Evolutionary conservation across 2,329 filamentous ascomycete species (phyloP), one percentile per base, ranked within the genome.

Genomic region (Penicillium oxalicum): DNA sequence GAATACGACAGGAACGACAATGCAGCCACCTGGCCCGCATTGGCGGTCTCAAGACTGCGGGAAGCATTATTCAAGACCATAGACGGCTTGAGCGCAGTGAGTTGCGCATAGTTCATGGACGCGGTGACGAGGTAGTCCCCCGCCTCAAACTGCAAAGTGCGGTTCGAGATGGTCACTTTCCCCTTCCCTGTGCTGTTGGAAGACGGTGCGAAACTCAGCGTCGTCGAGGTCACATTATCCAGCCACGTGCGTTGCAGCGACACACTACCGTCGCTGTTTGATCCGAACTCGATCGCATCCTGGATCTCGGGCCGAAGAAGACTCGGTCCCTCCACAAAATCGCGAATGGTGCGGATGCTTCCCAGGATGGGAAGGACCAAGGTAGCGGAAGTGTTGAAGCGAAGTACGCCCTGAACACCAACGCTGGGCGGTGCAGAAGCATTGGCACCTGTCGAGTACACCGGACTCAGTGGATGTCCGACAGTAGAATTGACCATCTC

Each of bases 1-100:
- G 72, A 77, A 54, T 84, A 86, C 0, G 82, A 84, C 4, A 86
- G 67, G 63, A 86, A 85, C 0, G 80, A 79, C 0, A 85, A 65
- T 0, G 80, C 79, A 0, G 70, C 71, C 0, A 75, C 73, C 45
- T 79, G 71, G 35, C 72, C 73, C 0, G 72, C 64, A 28, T 75
- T 65, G 39, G 78, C 63, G 0, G 63, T 51, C 26, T 78, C 74
- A 3, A 84, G 63, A 6, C 62, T 61, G 26, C 70, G 66, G 0
- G 77, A 77, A 0, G 69, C 60, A 0, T 70, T 56, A 48, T 75
- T 79, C 4, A 86, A 60, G 0, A 82, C 77, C 38, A 78, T 65
- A 3, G 64, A 51, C 0, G 76, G 68, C 3, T 65, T 73, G 1
- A 85, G 63, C 48, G 82, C 79, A 4, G 74, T 67, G 3, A 84